A percentile compares a stretch with the other conserved stretches of the same genome.
Conservation (phyloP, 106 monocot species). For the Apostasia shenzhenica region DNA sequence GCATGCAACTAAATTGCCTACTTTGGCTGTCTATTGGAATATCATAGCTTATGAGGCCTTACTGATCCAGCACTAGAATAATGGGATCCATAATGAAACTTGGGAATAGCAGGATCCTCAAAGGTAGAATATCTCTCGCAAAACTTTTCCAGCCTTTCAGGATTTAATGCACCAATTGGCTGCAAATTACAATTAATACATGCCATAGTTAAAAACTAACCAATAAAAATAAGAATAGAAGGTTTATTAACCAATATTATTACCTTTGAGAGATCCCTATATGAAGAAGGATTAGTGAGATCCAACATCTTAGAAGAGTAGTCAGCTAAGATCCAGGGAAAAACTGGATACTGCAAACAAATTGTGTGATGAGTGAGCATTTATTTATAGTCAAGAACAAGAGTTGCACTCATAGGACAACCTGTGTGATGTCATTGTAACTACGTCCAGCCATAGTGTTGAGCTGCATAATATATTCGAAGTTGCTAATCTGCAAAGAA, state of each 20-base stretch:
- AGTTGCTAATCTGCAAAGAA: conserved; percentile 86
- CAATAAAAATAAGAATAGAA: neutral
- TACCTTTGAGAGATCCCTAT: conserved; percentile 96
- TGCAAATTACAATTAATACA: conserved; percentile 26
- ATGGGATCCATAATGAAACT: conserved; percentile 98
- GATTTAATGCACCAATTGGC: conserved; percentile 96
- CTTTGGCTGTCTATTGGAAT: neutral
- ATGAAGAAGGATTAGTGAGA: conserved; percentile 67
- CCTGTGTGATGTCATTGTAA: conserved; percentile 99
- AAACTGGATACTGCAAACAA: conserved; percentile 91
- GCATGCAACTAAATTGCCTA: neutral
- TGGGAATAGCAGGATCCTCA: conserved; percentile 95
- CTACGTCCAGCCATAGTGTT: conserved; percentile 94
- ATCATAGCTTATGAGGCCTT: conserved; percentile 14
- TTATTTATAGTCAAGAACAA: neutral
- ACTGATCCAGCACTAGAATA: conserved; percentile 98
- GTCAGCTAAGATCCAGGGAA: conserved; percentile 95
- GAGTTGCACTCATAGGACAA: conserved; percentile 2
- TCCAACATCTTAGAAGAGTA: conserved; percentile 67
- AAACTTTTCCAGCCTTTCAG: conserved; percentile 76
- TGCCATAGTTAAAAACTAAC: neutral
- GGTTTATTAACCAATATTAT: neutral
- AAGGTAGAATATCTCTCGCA: conserved; percentile 88
- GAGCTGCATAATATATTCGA: conserved; percentile 98
- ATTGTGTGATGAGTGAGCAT: neutral